Base-by-base conservation (phyloP, 192 early-diverging fungal genomes). In the Umbelopsis sp. region DNA sequence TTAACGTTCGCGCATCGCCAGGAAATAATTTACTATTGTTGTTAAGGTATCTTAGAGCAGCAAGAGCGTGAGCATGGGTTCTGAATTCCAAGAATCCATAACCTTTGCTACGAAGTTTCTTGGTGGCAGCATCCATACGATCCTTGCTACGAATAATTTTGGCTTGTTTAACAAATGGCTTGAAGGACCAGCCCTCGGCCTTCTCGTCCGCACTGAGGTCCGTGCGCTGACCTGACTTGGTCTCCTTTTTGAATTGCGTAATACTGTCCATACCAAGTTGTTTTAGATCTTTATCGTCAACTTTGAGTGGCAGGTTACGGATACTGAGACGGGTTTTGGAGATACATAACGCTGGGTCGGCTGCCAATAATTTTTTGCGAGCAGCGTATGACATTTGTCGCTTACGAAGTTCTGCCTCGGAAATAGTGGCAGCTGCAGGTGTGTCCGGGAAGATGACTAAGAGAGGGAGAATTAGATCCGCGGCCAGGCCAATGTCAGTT, bases 11-110 rank as follows among this genome's bases (percentile, higher is more conserved):
- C 71, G 88, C 88, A 21, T 87, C 82, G 37, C 85, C 87, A 30
- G 72, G 55, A 53, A 89, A 88, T 67, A 88, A 67, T 64, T 82
- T 83, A 5, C 88, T 88, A 64, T 87, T 85, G 77, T 96, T 95
- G 82, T 96, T 97, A 73, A 98, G 84, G 74, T 90, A 95, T 46
- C 97, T 86, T 70, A 98, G 80, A 70, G 94, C 94, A 11, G 95
- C 95, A 64, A 98, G 83, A 12, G 97, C 97, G 71, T 97, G 94
- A 0, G 94, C 85, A 73, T 98, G 95, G 10, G 82, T 82, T 25
- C 71, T 83, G 72, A 93, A 97, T 80, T 98, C 97, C 76, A 98
- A 80, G 84, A 98, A 98, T 37, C 92, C 96, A 69, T 92, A 97
- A 49, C 97, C 95, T 77, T 93, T 93, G 68, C 88, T 91, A 33